Base-by-base conservation (phyloP, 768 basidiomycete genomes). In the Russula vinacea region DNA sequence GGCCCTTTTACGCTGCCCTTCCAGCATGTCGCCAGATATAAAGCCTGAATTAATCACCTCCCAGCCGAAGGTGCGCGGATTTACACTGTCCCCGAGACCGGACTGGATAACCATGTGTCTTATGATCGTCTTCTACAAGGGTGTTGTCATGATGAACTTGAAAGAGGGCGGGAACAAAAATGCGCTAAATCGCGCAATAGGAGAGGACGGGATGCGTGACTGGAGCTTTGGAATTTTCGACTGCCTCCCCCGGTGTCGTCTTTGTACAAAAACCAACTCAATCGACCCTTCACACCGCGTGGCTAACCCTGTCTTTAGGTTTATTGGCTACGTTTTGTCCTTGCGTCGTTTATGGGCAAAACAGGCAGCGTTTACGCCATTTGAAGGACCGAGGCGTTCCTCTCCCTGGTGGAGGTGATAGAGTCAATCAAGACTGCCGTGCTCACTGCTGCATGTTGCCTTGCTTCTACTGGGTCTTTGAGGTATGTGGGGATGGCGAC, bases 311-410 rank as follows among this genome's bases (percentile, higher is more conserved):
- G 19, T 33, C 44, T 22, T 29, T 33, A 81, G 80, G 75, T 64
- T 62, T 75, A 45, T 60, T 77, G 22, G 69, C 79, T 1, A 77
- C 71, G 42, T 81, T 70, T 70, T 77, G 73, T 71, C 80, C 81
- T 1, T 81, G 79, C 69, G 62, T 80, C 62, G 66, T 74, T 45
- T 80, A 79, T 70, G 71, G 74, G 35, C 69, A 77, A 64, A 76
- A 76, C 71, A 79, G 77, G 68, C 71, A 71, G 32, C 79, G 81
- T 58, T 69, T 74, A 56, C 76, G 79, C 33, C 75, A 79, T 62
- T 70, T 82, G 51, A 68, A 73, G 40, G 45, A 35, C 1, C 68
- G 77, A 22, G 79, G 78, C 29, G 66, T 59, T n/a, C 75, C 78
- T 32, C 76, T 79, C 60, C 78, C 77, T 11, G 70, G 73, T 24